Conservation (phyloP, 169 alveolate species). For the Eimeria acervulina region DNA sequence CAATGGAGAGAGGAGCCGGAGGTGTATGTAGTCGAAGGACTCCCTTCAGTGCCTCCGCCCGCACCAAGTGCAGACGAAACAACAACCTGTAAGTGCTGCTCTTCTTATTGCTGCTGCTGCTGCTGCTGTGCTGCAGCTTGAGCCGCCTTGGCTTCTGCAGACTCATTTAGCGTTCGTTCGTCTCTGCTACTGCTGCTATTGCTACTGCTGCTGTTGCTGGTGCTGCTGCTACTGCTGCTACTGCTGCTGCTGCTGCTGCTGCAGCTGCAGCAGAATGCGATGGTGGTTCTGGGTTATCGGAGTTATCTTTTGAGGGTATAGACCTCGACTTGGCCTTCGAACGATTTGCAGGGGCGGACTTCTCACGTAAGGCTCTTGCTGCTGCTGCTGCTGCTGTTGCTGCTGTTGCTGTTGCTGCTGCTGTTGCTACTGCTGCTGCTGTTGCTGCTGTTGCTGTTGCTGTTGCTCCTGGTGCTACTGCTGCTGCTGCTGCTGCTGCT, state of each 20-base stretch:
- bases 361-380: constrained; percentile 21
- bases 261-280: background rate
- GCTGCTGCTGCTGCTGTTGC: constrained; percentile 41
- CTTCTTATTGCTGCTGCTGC: background rate
- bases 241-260: constrained; percentile 39
- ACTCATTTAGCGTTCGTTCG: no score
- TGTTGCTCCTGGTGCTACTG: background rate
- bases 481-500: no score
- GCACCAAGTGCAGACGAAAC: background rate
- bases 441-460: background rate
- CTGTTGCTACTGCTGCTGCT: background rate
- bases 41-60: background rate
- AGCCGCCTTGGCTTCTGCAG: background rate
- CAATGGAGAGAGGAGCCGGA: background rate
- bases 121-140: background rate
- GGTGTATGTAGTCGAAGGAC: background rate
- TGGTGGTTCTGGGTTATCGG: background rate
- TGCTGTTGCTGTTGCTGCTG: constrained; percentile 9
- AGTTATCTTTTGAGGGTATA: background rate
- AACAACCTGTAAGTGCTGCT: background rate
- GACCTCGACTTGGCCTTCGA: constrained; percentile 63
- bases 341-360: background rate
- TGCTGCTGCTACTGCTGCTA: background rate
- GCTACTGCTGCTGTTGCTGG: constrained; percentile 35
- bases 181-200: constrained; percentile 28